Evolutionary conservation across 306 rosid genomes (phyloP).

Genomic region (Lablab purpureus): DNA sequence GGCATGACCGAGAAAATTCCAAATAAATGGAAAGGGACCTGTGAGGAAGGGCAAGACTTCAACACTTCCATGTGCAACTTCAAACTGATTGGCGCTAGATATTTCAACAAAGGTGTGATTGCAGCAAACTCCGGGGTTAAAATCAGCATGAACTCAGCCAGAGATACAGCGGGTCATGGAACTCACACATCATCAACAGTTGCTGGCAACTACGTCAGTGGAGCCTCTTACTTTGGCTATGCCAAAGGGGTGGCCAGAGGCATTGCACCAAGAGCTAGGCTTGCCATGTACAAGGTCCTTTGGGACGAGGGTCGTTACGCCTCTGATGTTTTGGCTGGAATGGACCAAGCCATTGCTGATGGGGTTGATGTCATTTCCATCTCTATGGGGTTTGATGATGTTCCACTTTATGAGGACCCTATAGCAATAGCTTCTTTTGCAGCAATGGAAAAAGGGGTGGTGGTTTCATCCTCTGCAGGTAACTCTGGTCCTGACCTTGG

Average conservation of each 20-base stretch:
- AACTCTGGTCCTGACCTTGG: not conserved
- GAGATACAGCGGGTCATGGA: slow-evolving; percentile 40
- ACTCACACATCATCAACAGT: slow-evolving; percentile 49
- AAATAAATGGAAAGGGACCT: not conserved
- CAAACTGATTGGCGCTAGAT: slow-evolving; percentile 50
- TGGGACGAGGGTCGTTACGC: slow-evolving; percentile 31
- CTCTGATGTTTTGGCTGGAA: slow-evolving; percentile 45
- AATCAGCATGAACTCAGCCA: slow-evolving; percentile 47
- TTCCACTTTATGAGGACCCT: slow-evolving; percentile 41
- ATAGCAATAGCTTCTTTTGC: slow-evolving; percentile 50
- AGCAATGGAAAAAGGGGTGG: slow-evolving; percentile 49
- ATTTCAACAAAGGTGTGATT: slow-evolving; percentile 47
- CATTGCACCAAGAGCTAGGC: slow-evolving; percentile 44
- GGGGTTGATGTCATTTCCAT: slow-evolving; percentile 54
- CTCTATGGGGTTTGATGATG: slow-evolving; percentile 35
- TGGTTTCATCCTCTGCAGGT: slow-evolving; percentile 46
- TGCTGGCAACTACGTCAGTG: slow-evolving; percentile 48
- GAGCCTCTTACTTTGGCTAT: slow-evolving; percentile 39
- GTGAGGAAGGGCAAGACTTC: slow-evolving; percentile 41
- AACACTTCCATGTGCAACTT: slow-evolving; percentile 47
- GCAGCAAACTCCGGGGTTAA: not conserved
- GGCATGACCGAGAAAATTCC: slow-evolving; percentile 12
- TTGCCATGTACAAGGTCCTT: slow-evolving; percentile 38
- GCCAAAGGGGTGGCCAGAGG: slow-evolving; percentile 50
- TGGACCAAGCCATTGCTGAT: slow-evolving; percentile 45